Base-by-base conservation (phyloP, 148 eudicot genomes). In the Fagopyrum homotropicum region DNA sequence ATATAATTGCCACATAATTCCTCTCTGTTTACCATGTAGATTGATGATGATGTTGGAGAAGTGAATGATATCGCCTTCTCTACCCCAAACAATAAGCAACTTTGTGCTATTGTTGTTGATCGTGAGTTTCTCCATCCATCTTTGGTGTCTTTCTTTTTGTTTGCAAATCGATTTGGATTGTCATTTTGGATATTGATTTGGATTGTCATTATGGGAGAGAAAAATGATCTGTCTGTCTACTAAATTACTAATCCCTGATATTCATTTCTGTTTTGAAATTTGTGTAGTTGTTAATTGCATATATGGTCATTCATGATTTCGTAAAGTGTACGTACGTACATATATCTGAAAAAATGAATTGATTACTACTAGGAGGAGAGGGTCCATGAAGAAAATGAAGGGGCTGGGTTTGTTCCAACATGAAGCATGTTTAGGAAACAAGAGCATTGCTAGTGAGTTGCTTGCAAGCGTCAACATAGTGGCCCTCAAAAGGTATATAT, bases 21-120 rank as follows among this genome's bases (percentile, higher is more conserved):
- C 7, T 64, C 40, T 35, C 45, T 64, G n/a, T 64, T 64, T 64
- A 5, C 70, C 14, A 35, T 46, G 50, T n/a, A 71, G 73, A 71
- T 71, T 71, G 73, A 71, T 71, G 73, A 51, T 71, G 52, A 71
- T n/a, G 35, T 71, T 46, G 73, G 73, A 15, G 73, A 52, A n/a
- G 73, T 71, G 51, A 71, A 71, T 46, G 73, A 71, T 71, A 71
- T 71, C 46, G 73, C 73, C 73, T 71, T 71, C 29, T 71, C 73
- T 48, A 71, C 73, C 30, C 70, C 70, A n/a, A n/a, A n/a, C 29
- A 71, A 71, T 48, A 71, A 71, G 22, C 73, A 71, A 71, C 73
- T 71, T 71, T 45, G 73, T 71, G 73, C 54, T n/a, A 40, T 71
- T n/a, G n/a, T n/a, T n/a, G n/a, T n/a, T n/a, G n/a, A n/a, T n/a